Conservation (phyloP, 1,284 basidiomycete genomes). For the Melampsora americana region DNA sequence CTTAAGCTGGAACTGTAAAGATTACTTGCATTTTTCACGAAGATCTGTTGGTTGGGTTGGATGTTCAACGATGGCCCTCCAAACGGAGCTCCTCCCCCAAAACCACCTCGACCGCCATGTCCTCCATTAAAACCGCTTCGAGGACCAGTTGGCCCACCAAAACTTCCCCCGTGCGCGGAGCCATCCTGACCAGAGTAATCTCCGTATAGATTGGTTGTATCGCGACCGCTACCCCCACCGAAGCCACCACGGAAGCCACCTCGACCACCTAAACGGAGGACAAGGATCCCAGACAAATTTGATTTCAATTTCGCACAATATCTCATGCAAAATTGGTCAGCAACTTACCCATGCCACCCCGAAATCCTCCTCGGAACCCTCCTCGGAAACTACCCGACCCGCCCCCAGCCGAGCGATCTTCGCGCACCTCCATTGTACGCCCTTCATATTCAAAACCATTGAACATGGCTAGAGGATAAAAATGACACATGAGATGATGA, state of each 20-base stretch:
- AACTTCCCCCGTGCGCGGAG: conserved; percentile 49
- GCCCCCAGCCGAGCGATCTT: conserved; percentile 59
- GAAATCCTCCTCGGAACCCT: conserved; percentile 47
- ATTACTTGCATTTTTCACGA: conserved; percentile 85
- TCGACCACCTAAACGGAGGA: conserved; percentile 53
- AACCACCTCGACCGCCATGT: conserved; percentile 46
- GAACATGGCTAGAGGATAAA: conserved; percentile 68
- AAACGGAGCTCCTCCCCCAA: conserved; percentile 50
- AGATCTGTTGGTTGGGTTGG: conserved; percentile 90
- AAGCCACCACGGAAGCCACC: conserved; percentile 64
- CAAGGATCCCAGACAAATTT: not conserved
- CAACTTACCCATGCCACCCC: conserved; percentile 49
- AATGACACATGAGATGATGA: conserved; percentile 10
- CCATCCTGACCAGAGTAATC: conserved; percentile 72
- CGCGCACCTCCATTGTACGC: conserved; percentile 82
- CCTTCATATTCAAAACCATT: conserved; percentile 93
- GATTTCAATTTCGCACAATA: conserved; percentile 31
- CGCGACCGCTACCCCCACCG: conserved; percentile 57
- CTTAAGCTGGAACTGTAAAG: not conserved
- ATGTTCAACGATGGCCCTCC: conserved; percentile 56
- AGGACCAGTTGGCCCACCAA: conserved; percentile 55
- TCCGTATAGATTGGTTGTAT: conserved; percentile 72
- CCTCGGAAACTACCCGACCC: conserved; percentile 57
- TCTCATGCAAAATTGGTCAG: conserved; percentile 14
- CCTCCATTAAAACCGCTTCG: conserved; percentile 49